Conservation (phyloP, 106 monocot species). For the Posidonia australis region DNA sequence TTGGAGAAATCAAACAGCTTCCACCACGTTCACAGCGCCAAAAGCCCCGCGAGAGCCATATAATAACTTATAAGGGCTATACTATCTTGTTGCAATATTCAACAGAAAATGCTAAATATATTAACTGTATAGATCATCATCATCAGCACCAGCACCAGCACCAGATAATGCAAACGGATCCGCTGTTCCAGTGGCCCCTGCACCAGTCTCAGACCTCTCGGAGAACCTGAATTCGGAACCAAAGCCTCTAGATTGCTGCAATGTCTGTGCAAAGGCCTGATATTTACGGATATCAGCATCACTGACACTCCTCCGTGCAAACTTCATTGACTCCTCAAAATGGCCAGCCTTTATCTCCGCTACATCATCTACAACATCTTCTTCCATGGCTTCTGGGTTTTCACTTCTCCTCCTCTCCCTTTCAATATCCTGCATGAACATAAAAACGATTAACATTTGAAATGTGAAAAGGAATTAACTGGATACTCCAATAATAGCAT, state of each 20-base stretch:
- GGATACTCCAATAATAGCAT: background rate
- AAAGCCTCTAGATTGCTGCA: slow-evolving; percentile 23
- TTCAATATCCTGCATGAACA: slow-evolving; percentile 13
- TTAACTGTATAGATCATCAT: slow-evolving; percentile 22
- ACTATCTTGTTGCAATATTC: too few species aligned
- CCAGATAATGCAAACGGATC: slow-evolving; percentile 6
- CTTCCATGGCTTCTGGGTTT: slow-evolving; percentile 26
- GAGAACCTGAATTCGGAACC: slow-evolving; percentile 20
- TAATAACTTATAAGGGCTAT: too few species aligned
- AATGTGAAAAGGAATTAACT: background rate
- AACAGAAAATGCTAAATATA: too few species aligned
- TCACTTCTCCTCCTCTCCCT: slow-evolving; percentile 19
- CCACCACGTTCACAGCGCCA: too few species aligned
- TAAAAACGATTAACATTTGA: background rate
- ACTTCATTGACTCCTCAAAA: slow-evolving; percentile 30
- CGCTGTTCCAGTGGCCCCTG: slow-evolving; percentile 1
- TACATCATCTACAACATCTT: slow-evolving; percentile 12
- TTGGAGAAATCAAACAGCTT: too few species aligned
- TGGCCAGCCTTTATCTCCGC: slow-evolving; percentile 23
- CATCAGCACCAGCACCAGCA: slow-evolving; percentile 11
- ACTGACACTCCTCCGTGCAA: slow-evolving; percentile 22
- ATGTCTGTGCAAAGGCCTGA: slow-evolving; percentile 21
- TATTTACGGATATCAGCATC: slow-evolving; percentile 27
- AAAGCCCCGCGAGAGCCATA: too few species aligned
- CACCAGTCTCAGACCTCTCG: slow-evolving; percentile 3